Conservation (phyloP, 176 grass and related monocot species). For the Phoenix dactylifera region DNA sequence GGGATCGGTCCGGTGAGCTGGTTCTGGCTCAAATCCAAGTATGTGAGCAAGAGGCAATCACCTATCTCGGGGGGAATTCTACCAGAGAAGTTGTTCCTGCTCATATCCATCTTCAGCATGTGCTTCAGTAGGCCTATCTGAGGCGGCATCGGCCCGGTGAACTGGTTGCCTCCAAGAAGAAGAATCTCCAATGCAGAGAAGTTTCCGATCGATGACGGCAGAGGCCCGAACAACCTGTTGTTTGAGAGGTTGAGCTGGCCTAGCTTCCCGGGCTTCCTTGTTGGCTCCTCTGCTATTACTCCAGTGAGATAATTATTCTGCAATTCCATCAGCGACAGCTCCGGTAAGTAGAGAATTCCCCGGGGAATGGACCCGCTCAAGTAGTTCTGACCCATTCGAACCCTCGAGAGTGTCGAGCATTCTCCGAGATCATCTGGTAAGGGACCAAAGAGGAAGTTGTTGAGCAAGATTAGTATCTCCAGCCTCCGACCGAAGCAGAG, state of each 20-base stretch:
- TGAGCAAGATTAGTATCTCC: constrained; percentile 68
- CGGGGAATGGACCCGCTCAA: constrained; percentile 43
- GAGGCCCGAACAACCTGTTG: constrained; percentile 52
- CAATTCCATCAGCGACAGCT: constrained; percentile 48
- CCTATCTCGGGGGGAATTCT: constrained; percentile 44
- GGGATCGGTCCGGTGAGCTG: constrained; percentile 38
- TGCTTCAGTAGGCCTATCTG: constrained; percentile 36
- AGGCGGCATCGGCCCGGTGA: constrained; percentile 31
- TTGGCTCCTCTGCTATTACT: constrained; percentile 19
- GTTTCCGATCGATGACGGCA: constrained; percentile 48
- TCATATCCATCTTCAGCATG: constrained; percentile 68
- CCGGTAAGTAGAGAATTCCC: constrained; percentile 67
- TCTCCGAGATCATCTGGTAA: constrained; percentile 49
- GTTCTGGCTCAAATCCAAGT: constrained; percentile 71
- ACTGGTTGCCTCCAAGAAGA: constrained; percentile 46
- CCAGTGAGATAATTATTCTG: constrained; percentile 69
- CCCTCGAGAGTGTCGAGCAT: constrained; percentile 43
- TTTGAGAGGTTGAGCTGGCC: constrained; percentile 55
- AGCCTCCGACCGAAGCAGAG: constrained; percentile 42
- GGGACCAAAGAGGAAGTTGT: constrained; percentile 62
- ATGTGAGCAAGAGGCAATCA: constrained; percentile 51
- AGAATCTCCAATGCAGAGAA: constrained; percentile 56
- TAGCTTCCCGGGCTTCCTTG: constrained; percentile 1
- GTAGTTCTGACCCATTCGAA: constrained; percentile 64
- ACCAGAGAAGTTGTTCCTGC: constrained; percentile 50